Evolutionary conservation across 805 yeast genomes (phyloP), one percentile per base, ranked within the genome.

Genomic region (Candida manassasensis): DNA sequence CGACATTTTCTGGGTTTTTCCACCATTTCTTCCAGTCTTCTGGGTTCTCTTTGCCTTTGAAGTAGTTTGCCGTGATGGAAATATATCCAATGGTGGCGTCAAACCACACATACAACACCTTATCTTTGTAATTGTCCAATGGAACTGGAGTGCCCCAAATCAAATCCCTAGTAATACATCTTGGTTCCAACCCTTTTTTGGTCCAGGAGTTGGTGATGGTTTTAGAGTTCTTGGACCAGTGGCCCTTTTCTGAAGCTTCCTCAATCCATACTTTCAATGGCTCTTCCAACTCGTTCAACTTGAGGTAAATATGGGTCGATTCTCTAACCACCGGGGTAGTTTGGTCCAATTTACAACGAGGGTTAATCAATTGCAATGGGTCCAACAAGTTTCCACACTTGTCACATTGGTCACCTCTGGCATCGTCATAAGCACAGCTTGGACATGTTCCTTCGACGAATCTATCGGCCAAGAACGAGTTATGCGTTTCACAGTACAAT

Each of bases 101-200:
- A 50, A 93, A 93, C 99, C 99, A 93, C 40, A 93, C 99, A 56
- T 93, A 93, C 51, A 93, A 69, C 9, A 93, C 98, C 64, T 93
- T 93, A 37, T 87, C 81, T 48, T 82, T 79, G 67, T 73, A 93
- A 34, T 79, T 85, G 49, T 84, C 82, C 47, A 86, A 67, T 33
- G 99, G 99, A 18, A 93, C 97, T 6, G 97, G 96, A 6, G 96
- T 88, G 60, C 99, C 99, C 99, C 99, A 93, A 32, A 79, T 79
- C 56, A 93, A 75, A 59, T 93, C 99, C 69, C 99, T 81, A 12
- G 98, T 93, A 59, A 93, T 93, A 67, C 97, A 86, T 61, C 97
- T 81, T 43, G 97, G 93, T 44, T 77, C 78, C 39, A 93, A 74
- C 29, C 97, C 97, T 58, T 87, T 95, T 53, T 80, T 86, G 52